phyloP scores from a whole-genome alignment of 2,329 filamentous ascomycete species.

The Teratosphaeria nubilosa region DNA sequence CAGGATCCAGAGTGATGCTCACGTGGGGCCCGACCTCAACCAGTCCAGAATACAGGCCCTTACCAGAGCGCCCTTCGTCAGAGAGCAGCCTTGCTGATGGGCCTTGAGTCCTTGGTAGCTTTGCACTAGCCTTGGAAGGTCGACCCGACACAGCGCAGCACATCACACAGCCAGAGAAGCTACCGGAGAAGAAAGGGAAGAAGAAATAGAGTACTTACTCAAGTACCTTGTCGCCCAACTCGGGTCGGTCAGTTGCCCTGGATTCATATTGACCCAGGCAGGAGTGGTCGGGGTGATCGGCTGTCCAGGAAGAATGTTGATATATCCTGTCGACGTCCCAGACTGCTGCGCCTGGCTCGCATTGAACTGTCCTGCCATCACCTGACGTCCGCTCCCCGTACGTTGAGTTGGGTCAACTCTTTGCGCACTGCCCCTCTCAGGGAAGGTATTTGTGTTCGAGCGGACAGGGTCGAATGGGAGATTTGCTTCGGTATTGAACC shows the following conservation, averaged over 20 bases:
- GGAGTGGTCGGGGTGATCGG: neutral
- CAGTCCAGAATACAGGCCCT: too few species aligned
- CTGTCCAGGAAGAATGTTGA: neutral
- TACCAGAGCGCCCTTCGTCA: neutral
- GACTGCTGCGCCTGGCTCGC: neutral
- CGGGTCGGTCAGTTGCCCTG: neutral
- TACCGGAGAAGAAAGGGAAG: neutral
- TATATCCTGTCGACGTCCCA: neutral
- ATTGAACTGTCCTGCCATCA: neutral
- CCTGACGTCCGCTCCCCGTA: neutral
- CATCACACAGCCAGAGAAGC: neutral
- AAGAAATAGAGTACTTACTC: neutral
- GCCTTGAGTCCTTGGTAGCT: neutral
- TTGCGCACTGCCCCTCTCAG: too few species aligned
- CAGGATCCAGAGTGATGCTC: too few species aligned
- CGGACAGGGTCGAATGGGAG: neutral
- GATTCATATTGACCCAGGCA: neutral
- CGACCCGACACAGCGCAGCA: neutral
- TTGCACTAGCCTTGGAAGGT: neutral
- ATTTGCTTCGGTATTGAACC: neutral
- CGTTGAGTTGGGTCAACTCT: too few species aligned
- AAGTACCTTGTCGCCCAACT: neutral
- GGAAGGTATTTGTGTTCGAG: too few species aligned
- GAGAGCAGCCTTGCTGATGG: neutral
- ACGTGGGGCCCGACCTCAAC: too few species aligned